phyloP scores from a whole-genome alignment of 208 protist species.

The Crithidia fasciculata region DNA sequence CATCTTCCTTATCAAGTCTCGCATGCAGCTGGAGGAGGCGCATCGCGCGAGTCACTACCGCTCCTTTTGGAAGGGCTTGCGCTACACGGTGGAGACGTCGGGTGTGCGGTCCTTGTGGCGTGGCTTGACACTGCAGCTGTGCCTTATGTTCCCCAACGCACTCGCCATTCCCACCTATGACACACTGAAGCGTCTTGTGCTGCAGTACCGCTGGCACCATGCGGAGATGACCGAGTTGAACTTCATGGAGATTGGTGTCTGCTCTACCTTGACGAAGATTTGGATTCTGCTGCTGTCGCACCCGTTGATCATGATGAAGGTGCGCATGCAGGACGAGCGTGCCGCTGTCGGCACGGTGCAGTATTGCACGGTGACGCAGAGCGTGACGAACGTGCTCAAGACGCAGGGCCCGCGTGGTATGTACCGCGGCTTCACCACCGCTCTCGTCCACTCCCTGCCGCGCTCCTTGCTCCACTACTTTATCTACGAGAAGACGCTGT shows the following conservation, averaged over 20 bases:
- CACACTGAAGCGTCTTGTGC: slow-evolving; percentile 59
- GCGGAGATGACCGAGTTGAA: slow-evolving; percentile 47
- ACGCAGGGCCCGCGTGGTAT: slow-evolving; percentile 70
- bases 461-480: slow-evolving; percentile 77
- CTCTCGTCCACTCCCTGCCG: slow-evolving; percentile 78
- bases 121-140: slow-evolving; percentile 70
- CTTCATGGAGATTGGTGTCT: slow-evolving; percentile 70
- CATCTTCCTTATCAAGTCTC: slow-evolving; percentile 80
- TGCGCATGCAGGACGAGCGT: slow-evolving; percentile 86
- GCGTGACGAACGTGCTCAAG: slow-evolving; percentile 55
- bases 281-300: slow-evolving; percentile 75
- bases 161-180: slow-evolving; percentile 86
- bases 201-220: slow-evolving; percentile 42
- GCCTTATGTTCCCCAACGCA: slow-evolving; percentile 81
- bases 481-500: slow-evolving; percentile 81
- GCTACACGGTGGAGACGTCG: slow-evolving; percentile 50
- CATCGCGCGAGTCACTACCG: slow-evolving; percentile 48
- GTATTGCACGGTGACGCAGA: slow-evolving; percentile 63
- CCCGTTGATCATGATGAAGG: slow-evolving; percentile 75
- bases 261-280: slow-evolving; percentile 72
- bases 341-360: slow-evolving; percentile 49
- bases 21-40: slow-evolving; percentile 85
- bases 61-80: slow-evolving; percentile 63
- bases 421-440: slow-evolving; percentile 72
- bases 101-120: slow-evolving; percentile 87